Base-by-base conservation (phyloP, 306 rosid genomes). In the Gastrolobium villosum region DNA sequence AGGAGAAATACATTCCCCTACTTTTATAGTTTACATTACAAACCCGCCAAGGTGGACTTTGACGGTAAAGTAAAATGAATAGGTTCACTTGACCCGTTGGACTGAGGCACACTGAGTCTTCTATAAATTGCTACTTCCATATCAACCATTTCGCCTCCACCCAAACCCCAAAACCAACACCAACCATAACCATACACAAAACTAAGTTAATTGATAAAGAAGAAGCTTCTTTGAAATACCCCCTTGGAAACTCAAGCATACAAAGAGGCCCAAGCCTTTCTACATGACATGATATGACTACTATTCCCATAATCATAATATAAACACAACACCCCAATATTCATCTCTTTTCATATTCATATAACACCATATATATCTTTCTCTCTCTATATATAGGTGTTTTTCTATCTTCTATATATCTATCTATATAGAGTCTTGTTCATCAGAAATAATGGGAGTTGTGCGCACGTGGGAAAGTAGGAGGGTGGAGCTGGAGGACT, bases 391-490 rank as follows among this genome's bases (percentile, higher is more conserved):
- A 7, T 41, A 41, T 41, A 41, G 46, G 26, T 20, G 26, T 20
- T 20, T 20, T 20, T 20, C 26, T 20, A 20, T 20, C 26, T 20
- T 20, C 26, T 20, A 20, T 20, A 20, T 20, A 20, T 20, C 26
- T 20, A 20, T 20, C 26, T 20, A 20, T 20, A 20, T 20, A 20
- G n/a, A 10, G 10, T 44, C 6, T 44, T 66, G 28, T 3, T 67
- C 39, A 10, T 13, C 2, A 4, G 14, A 71, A 37, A 79, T 20
- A 52, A 90, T 94, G 99, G 98, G 98, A 40, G 82, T 92, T 49
- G 70, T 82, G 0, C 50, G 77, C 31, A 72, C 86, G 3, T 90
- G 84, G 31, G 97, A 90, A 83, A 72, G 76, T 70, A 50, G 9
- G 84, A 81, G 15, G 77, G 71, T 34, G 37, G 96, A 86, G 82